Base-by-base conservation (phyloP, 106 monocot species). In the Dendrobium officinale region DNA sequence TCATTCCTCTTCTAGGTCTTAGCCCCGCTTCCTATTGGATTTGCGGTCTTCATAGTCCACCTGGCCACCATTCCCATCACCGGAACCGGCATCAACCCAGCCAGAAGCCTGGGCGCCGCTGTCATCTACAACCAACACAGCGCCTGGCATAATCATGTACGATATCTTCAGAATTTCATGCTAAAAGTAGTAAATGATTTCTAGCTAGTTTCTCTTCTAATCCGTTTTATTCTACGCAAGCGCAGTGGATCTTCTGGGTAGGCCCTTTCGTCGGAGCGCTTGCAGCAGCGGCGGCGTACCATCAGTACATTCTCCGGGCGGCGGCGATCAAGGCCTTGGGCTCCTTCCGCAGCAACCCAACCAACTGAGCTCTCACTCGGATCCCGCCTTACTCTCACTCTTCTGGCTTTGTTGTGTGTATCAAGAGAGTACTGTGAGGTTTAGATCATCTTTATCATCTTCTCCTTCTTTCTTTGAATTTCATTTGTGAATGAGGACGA, bases 21-120 rank as follows among this genome's bases (percentile, higher is more conserved):
- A 67, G 83, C 83, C 20, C 83, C 83, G 6, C 72, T 83, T 48
- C 83, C 83, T 6, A 83, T 83, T 4, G 83, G 83, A 22, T 83
- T 83, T 37, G 83, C 83, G 6, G 83, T 83, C n/a, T 78, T 83
- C 55, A 31, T 83, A 20, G 83, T 83, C 18, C 78, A 83, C 42
- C 51, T 83, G 42, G 83, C 83, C 11, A 83, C 83, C 17, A 83
- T 78, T 42, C 78, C 78, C 10, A 77, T 83, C n/a, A 82, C 77
- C 4, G 82, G 82, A 54, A 82, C 82, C 16, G 77, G 82, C 26
- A 82, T 82, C 45, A 83, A 83, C 72, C 83, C 83, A 9, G 83
- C 83, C 18, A 83, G 83, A 13, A 83, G 83, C 77, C 67, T 83
- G 9, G 83, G 83, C 9, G 83, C 83, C 10, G 83, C 83, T 29